Evolutionary conservation across 352 stramenopile genomes (phyloP), one percentile per base, ranked within the genome.

Genomic region (Phytophthora pistaciae): DNA sequence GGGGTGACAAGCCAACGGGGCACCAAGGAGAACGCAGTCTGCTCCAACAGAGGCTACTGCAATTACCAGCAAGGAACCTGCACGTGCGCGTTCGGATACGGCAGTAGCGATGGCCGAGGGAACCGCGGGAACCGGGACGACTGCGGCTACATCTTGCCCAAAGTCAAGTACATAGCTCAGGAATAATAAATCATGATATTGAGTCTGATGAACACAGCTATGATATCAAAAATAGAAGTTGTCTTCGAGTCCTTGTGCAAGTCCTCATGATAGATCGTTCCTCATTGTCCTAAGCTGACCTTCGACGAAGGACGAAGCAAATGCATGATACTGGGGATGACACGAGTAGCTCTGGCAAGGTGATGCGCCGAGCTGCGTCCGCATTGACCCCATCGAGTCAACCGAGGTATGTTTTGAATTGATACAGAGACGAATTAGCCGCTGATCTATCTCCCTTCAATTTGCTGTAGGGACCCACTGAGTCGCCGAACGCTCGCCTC

Each of bases 11-110:
- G 82, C 38, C 75, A 88, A 29, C 79, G 77, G 6, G 95, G 95
- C 7, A 98, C 92, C 0, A 98, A 98, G 67, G 95, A 98, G 64
- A 89, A 92, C 60, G 78, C 65, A 4, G 70, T 91, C 8, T 98
- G 95, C 77, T 93, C 92, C 9, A 97, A 96, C 74, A 88, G 91
- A 60, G 95, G 95, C 8, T 75, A 86, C 44, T 98, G 95, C 76
- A 85, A 98, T 61, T 74, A 77, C 49, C 67, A 74, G 1, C 74
- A 66, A 9, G 88, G 85, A 0, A 68, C 77, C 9, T 95, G 88
- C 62, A 52, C 69, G 5, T 95, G 88, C 40, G 68, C 68, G 0
- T 52, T 68, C 5, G 85, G 84, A 8, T 95, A 84, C 56, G 82
- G 64, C 3, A 85, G 77, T 9, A 95, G 85, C 57, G 80, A 95